Base-by-base conservation (phyloP, 192 early-diverging fungal genomes). In the Coemansia sp. region DNA sequence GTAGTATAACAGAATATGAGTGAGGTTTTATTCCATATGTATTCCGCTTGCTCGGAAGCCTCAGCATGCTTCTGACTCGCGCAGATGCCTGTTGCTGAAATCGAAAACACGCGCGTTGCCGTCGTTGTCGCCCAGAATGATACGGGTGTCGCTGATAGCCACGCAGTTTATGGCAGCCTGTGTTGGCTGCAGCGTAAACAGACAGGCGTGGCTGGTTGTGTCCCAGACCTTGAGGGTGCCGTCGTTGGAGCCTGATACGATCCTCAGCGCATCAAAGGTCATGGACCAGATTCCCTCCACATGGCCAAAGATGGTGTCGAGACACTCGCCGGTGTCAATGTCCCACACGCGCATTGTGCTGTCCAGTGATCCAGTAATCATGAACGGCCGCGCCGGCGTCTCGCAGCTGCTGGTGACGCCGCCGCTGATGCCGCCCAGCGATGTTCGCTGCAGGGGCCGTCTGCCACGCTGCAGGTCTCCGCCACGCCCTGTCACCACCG, bases 321-420 rank as follows among this genome's bases (percentile, higher is more conserved):
- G 73, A 40, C 87, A 91, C 63, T 89, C 74, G 10, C 94, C 95
- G 1, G 90, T 88, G 49, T 89, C 87, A 16, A 93, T 81, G 61
- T 94, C 91, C 96, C 96, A 99, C n/a, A 99, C 85, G 56, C 92
- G 93, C 60, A 99, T 85, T 1, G 87, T 94, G 49, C 90, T 88
- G 65, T 98, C 98, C 8, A 93, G 78, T 13, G 89, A 90, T 9
- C 93, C 93, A 8, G 93, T 93, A 16, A 98, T 88, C 63, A 97
- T 72, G 59, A 74, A 80, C 9, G 82, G 82, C 10, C 65, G 81
- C 6, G 70, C 55, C 9, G 67, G 66, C 4, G 67, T 63, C 6
- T 65, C 71, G 12, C 45, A 15, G 1, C 65, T 46, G 62, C 11
- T 19, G 26, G 65, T 45, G 1, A 32, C 41, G 40, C 26, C 42